Conservation (phyloP, 805 yeast species). For the Ogataea sp. region DNA sequence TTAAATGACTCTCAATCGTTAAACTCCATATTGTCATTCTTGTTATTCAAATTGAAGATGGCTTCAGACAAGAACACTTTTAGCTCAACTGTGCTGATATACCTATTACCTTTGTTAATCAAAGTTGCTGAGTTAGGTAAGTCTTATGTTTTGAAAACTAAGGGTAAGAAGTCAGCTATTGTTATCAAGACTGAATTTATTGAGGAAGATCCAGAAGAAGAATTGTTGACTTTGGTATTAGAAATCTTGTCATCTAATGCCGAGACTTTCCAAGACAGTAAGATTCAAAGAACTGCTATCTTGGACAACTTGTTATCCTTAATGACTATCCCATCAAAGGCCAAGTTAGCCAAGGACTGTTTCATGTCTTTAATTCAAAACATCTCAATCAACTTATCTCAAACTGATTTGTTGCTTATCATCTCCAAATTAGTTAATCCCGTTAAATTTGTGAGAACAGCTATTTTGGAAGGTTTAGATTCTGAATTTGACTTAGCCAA, state of each 20-base stretch:
- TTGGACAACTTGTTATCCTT: slow-evolving; percentile 55
- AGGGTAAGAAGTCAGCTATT: slow-evolving; percentile 35
- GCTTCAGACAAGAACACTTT: slow-evolving; percentile 66
- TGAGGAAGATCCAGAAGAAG: slow-evolving; percentile 86
- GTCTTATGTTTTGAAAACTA: slow-evolving; percentile 40
- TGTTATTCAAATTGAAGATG: slow-evolving; percentile 69
- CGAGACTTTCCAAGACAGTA: slow-evolving; percentile 55
- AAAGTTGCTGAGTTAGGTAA: slow-evolving; percentile 64
- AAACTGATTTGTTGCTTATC: slow-evolving; percentile 50
- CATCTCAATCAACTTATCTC: slow-evolving; percentile 53
- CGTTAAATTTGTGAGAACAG: slow-evolving; percentile 63
- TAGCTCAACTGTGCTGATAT: slow-evolving; percentile 61
- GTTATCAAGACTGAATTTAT: slow-evolving; percentile 56
- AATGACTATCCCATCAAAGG: slow-evolving; percentile 66
- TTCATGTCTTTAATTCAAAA: slow-evolving; percentile 70
- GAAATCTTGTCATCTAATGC: slow-evolving; percentile 67
- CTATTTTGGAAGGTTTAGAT: slow-evolving; percentile 79
- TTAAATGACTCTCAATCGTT: slow-evolving; percentile 39
- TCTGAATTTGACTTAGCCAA: slow-evolving; percentile 64
- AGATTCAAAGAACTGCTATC: slow-evolving; percentile 63
- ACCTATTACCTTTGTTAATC: slow-evolving; percentile 66
- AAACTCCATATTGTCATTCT: slow-evolving; percentile 47
- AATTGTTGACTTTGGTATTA: slow-evolving; percentile 67
- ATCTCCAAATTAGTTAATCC: slow-evolving; percentile 51
- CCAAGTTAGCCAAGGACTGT: slow-evolving; percentile 79